Percentiles rank a stretch among this genome's conserved stretches.
Conservation (phyloP, 768 basidiomycete species). For the Asterophora lycoperdoides region DNA sequence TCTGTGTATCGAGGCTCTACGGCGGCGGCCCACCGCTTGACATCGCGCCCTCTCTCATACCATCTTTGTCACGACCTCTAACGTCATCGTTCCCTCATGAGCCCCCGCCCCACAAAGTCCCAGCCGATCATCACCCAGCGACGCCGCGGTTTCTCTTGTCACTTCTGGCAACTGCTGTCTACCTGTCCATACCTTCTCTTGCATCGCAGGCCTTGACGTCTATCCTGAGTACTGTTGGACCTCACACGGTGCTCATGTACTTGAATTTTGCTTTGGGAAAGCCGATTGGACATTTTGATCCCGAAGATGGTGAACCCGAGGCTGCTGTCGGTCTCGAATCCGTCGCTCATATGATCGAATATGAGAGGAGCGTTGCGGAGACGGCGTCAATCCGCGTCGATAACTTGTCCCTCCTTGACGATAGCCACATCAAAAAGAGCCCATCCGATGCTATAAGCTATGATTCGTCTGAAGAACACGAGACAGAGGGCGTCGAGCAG, state of each 20-base stretch:
- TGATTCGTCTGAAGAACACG: constrained; percentile 17
- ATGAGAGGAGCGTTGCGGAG: constrained; percentile 24
- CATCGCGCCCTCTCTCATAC: constrained; percentile 59
- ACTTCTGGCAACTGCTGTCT: constrained; percentile 81
- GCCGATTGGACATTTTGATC: constrained; percentile 43
- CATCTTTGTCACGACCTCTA: constrained; percentile 65
- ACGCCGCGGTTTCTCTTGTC: constrained; percentile 81
- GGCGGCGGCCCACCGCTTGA: constrained; percentile 78
- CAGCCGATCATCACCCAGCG: constrained; percentile 63
- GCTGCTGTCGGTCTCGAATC: constrained; percentile 68
- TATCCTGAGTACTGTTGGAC: constrained; percentile 72
- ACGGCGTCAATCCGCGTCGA: constrained; percentile 1
- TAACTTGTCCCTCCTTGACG: background rate
- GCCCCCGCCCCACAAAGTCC: constrained; percentile 28
- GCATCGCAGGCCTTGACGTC: constrained; percentile 70
- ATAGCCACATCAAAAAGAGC: background rate
- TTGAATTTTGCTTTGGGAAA: constrained; percentile 79
- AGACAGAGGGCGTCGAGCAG: constrained; percentile 14
- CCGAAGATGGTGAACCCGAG: constrained; percentile 39
- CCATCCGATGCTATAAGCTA: constrained; percentile 7
- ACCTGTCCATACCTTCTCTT: constrained; percentile 76
- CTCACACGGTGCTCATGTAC: constrained; percentile 71
- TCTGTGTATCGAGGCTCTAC: constrained; percentile 84
- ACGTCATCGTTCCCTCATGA: constrained; percentile 56
- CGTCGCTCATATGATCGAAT: constrained; percentile 48